Evolutionary conservation across 176 grass and related monocot species (phyloP).

Genomic region (Rhynchospora tenuis): DNA sequence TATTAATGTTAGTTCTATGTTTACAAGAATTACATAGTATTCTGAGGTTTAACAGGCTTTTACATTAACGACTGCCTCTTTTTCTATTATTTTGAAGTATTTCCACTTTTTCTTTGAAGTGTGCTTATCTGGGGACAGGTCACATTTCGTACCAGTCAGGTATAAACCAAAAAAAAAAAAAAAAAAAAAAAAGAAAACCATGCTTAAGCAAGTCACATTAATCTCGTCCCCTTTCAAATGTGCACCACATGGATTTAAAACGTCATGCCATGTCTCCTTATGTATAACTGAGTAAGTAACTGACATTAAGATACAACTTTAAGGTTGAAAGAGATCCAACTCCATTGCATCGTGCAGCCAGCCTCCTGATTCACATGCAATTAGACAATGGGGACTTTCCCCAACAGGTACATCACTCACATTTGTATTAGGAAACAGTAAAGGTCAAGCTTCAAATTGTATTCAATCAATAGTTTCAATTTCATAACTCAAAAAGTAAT

Average conservation of each 20-base stretch:
- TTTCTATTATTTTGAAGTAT: background rate
- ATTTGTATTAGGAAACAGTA: background rate
- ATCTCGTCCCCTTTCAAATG: background rate
- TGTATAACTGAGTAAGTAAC: too few relatives aligned
- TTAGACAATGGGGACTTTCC: conserved; percentile 61
- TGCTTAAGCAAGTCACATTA: background rate
- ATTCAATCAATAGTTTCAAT: background rate
- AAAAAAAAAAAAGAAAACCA: too few relatives aligned
- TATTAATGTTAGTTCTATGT: background rate
- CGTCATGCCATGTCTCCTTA: background rate
- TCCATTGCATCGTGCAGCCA: conserved; percentile 60
- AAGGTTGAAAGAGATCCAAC: conserved; percentile 44
- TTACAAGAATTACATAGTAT: background rate
- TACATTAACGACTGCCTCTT: background rate
- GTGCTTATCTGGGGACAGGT: background rate
- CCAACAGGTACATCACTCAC: conserved; percentile 40
- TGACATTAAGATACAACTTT: background rate
- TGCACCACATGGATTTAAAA: background rate
- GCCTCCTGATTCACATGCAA: conserved; percentile 48
- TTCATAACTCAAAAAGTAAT: background rate
- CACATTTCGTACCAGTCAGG: background rate
- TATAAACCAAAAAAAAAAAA: background rate
- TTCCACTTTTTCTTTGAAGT: background rate
- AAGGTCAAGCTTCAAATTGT: background rate
- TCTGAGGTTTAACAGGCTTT: background rate